A percentile compares a stretch with the other conserved stretches of the same genome.
These are phyloP conservation scores for Globisporangium heterothallicum DNA, from an alignment of 352 stramenopile genomes.

Conservation along the genomic window DNA sequence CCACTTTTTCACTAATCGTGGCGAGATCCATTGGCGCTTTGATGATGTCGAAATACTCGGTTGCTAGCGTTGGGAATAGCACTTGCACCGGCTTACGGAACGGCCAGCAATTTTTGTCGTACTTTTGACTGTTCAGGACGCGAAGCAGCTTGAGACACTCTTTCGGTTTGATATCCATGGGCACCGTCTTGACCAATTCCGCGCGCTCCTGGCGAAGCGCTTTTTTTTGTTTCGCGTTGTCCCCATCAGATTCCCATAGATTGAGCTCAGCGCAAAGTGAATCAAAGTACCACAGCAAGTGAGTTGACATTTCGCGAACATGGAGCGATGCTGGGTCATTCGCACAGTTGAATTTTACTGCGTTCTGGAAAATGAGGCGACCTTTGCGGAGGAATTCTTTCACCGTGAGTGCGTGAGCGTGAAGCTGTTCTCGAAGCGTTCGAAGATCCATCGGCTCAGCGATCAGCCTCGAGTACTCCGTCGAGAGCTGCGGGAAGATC, in stretches of 20 bases:
- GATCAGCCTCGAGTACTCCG: conserved; percentile 63
- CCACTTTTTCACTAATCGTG: conserved; percentile 67
- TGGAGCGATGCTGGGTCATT: conserved; percentile 63
- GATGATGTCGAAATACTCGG: conserved; percentile 81
- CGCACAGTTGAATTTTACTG: conserved; percentile 76
- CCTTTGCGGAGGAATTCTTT: conserved; percentile 70
- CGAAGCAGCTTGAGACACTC: conserved; percentile 76
- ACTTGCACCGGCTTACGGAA: conserved; percentile 75
- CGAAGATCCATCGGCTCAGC: conserved; percentile 76
- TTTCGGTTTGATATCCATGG: conserved; percentile 76
- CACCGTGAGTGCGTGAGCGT: conserved; percentile 38
- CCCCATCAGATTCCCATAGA: conserved; percentile 19
- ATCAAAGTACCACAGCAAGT: conserved; percentile 84
- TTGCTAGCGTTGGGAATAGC: conserved; percentile 63
- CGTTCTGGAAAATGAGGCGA: conserved; percentile 75
- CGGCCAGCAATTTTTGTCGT: conserved; percentile 84
- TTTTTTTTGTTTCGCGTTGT: conserved; percentile 27
- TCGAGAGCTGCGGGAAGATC: conserved; percentile 65
- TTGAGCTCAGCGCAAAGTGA: conserved; percentile 69
- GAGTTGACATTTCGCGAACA: conserved; percentile 75
- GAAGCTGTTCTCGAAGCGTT: conserved; percentile 62
- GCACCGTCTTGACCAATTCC: conserved; percentile 38
- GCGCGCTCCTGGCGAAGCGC: conserved; percentile 51
- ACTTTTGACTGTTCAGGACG: conserved; percentile 81
- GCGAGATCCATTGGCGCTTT: conserved; percentile 77